Conservation (phyloP, 371 early-diverging fungal species). For the Mucor piriformis region DNA sequence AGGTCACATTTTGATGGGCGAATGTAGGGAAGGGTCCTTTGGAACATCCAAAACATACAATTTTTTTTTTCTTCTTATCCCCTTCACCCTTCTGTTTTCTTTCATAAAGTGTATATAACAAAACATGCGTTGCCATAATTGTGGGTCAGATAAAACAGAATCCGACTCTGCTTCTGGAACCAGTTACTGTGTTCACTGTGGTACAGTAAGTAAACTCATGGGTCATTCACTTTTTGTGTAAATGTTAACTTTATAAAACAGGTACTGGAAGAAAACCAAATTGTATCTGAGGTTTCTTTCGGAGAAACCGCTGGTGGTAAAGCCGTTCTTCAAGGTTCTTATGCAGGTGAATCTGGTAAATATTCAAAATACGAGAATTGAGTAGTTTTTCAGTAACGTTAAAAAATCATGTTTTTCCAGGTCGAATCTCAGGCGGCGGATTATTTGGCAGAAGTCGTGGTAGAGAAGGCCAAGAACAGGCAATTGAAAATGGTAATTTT, state of each 20-base stretch:
- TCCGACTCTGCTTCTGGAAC: conserved; percentile 55
- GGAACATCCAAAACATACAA: no score
- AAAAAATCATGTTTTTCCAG: conserved; percentile 19
- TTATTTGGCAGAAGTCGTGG: conserved; percentile 59
- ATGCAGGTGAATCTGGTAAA: conserved; percentile 56
- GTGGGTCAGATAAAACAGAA: conserved; percentile 49
- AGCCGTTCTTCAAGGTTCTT: conserved; percentile 83
- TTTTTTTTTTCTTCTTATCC: no score
- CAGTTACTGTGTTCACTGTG: conserved; percentile 67
- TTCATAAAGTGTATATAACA: background rate
- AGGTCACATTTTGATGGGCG: no score
- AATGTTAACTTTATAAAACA: conserved; percentile 25
- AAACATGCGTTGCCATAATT: conserved; percentile 46
- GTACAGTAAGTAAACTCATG: conserved; percentile 52
- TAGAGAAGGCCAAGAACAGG: conserved; percentile 70
- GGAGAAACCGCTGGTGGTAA: conserved; percentile 87
- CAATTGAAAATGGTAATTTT: conserved; percentile 67
- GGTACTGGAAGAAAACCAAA: conserved; percentile 97
- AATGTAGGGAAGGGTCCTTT: no score
- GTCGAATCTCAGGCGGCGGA: conserved; percentile 60
- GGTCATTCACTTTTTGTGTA: background rate
- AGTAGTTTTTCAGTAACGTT: background rate
- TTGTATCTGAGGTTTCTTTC: conserved; percentile 95
- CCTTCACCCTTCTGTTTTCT: no score
- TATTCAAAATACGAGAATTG: background rate